Base-by-base conservation (phyloP, 2,329 filamentous ascomycete genomes). In the Trichoderma simmonsii region DNA sequence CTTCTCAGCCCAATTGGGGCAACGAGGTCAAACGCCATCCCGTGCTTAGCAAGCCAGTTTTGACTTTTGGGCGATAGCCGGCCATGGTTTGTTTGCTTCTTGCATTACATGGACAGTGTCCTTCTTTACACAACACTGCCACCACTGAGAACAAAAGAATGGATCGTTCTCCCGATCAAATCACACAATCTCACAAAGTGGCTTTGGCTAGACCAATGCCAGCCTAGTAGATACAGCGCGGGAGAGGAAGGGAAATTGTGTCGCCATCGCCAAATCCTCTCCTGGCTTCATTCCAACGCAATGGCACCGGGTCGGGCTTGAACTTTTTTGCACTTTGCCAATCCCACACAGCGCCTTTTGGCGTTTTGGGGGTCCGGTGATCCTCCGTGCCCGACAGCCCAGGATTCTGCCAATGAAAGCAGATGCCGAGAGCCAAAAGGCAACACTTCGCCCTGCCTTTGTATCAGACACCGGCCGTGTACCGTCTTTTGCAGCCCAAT, bases 221-320 rank as follows among this genome's bases (percentile, higher is more conserved):
- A 60, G 65, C 36, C 43, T 60, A 34, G 18, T 15, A 28, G 14
- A 60, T 18, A 43, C 36, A 43, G 64, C 21, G 15, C 34, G 14
- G 30, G 65, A 30, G 28, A 32, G 26, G 26, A 39, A 5, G 26
- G 30, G 30, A 56, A 36, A 68, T 43, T 62, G 54, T 56, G 66
- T 32, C 21, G 21, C 48, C 21, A 62, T 26, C 34, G 5, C 9
- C 48, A 66, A 66, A 56, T 24, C 54, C 51, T 51, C 63, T 51
- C 14, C n/a, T 15, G 43, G 39, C 48, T 70, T 59, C 59, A 70
- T 70, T 64, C 60, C 68, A 64, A 30, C 21, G 68, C 68, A 70
- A 63, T 64, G 48, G 59, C 43, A 30, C 26, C 60, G 68, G 68
- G 60, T 57, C 68, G 48, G 60, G 43, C 60, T 63, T 43, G 68